Conservation (phyloP, 83 land plant genomes). For the Picea engelmannii region DNA sequence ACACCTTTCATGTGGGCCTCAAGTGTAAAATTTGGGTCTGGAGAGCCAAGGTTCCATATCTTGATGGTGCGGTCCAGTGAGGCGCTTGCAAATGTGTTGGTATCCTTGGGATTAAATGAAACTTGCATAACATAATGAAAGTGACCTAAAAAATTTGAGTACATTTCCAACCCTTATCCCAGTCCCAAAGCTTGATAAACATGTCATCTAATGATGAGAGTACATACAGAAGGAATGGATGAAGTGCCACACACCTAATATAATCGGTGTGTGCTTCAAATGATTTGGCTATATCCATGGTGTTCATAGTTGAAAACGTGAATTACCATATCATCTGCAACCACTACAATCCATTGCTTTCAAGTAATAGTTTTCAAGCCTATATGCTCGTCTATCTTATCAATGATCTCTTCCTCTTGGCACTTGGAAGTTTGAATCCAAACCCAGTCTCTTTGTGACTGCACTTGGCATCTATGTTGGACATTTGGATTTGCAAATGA, state of each 20-base stretch:
- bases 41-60: no score
- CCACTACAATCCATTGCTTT: conserved; percentile 98
- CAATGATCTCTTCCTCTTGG: no score
- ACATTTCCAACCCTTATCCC: conserved; percentile 57
- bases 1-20: no score
- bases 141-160: conserved; percentile 49
- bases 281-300: conserved; percentile 52
- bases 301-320: conserved; percentile 97
- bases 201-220: conserved; percentile 54
- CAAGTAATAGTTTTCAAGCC: conserved; percentile 46
- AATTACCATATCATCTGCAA: conserved; percentile 96
- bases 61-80: no score
- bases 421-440: no score
- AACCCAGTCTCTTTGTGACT: no score
- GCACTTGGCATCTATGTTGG: no score
- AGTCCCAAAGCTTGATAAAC: conserved; percentile 59
- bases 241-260: conserved; percentile 47
- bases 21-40: no score
- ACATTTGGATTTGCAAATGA: no score
- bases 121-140: conserved; percentile 52
- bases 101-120: conserved; percentile 29
- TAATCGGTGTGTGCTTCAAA: conserved; percentile 58
- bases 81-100: no score
- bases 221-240: conserved; percentile 47
- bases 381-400: no score